Evolutionary conservation across 2,329 filamentous ascomycete genomes (phyloP).

Genomic region (Colletotrichum musicola): DNA sequence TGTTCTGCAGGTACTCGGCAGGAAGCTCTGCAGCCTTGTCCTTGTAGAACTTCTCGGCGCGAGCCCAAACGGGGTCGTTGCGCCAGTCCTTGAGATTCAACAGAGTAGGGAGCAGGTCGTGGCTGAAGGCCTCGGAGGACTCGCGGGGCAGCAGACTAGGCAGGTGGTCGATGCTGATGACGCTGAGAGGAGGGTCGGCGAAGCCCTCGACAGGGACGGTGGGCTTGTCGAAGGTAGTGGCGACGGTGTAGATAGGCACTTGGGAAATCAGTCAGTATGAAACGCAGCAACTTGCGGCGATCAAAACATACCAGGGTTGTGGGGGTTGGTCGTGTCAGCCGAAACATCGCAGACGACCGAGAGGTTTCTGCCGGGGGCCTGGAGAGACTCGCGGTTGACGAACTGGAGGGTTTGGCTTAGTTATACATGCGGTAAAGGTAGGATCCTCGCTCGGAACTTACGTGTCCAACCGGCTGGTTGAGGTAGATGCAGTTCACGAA

Average conservation of each 20-base stretch:
- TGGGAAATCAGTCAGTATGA: slow-evolving; percentile 34
- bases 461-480: slow-evolving; percentile 54
- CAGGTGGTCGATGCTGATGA: slow-evolving; percentile 91
- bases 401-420: slow-evolving; percentile 59
- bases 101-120: slow-evolving; percentile 81
- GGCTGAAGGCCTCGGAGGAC: slow-evolving; percentile 86
- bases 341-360: slow-evolving; percentile 85
- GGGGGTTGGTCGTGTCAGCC: slow-evolving; percentile 79
- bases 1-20: slow-evolving; percentile 46
- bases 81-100: slow-evolving; percentile 81
- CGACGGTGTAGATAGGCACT: slow-evolving; percentile 85
- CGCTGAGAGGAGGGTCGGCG: slow-evolving; percentile 72
- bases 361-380: slow-evolving; percentile 77
- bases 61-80: slow-evolving; percentile 82
- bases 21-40: slow-evolving; percentile 80
- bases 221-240: slow-evolving; percentile 90
- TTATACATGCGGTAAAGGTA: too few species aligned
- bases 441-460: not conserved
- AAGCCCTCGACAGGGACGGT: slow-evolving; percentile 79
- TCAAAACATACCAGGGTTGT: slow-evolving; percentile 59
- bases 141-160: slow-evolving; percentile 88
- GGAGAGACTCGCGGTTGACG: slow-evolving; percentile 77
- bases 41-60: slow-evolving; percentile 86
- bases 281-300: slow-evolving; percentile 26
- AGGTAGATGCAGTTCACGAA: slow-evolving; percentile 95